Evolutionary conservation across 345 rosid species (phyloP).

Genomic region (Sapria himalayana): DNA sequence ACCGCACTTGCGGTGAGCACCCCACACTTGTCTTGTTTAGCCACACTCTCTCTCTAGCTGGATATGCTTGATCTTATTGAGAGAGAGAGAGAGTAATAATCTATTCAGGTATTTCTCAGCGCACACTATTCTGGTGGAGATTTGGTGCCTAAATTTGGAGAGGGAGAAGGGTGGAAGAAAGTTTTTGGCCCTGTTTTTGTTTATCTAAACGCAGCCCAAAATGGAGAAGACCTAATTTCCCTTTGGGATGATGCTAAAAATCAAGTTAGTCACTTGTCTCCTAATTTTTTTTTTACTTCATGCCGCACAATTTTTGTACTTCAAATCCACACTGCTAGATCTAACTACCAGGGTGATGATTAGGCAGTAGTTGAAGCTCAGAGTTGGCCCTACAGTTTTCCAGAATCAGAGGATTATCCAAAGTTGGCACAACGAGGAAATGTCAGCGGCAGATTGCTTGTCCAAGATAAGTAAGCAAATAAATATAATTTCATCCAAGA

Average conservation of each 20-base stretch:
- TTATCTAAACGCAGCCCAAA: conserved; percentile 43
- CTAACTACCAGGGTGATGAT: conserved; percentile 1
- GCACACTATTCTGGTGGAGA: conserved; percentile 77
- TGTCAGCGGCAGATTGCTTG: conserved; percentile 41
- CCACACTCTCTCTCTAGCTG: no score
- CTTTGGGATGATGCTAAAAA: conserved; percentile 84
- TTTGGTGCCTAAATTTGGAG: conserved; percentile 33
- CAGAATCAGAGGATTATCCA: conserved; percentile 69
- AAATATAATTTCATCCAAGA: not conserved
- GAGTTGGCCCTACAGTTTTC: conserved; percentile 83
- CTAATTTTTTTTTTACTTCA: not conserved
- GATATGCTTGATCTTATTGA: not conserved
- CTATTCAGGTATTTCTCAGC: conserved; percentile 55
- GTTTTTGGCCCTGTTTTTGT: conserved; percentile 82
- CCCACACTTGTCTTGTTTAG: not conserved
- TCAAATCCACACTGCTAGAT: not conserved
- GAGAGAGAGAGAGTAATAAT: no score
- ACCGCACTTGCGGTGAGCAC: conserved; percentile 49
- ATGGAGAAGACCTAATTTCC: conserved; percentile 35
- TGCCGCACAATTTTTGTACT: not conserved
- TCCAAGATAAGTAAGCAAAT: conserved; percentile 37
- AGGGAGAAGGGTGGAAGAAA: conserved; percentile 68
- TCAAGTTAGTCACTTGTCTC: conserved; percentile 35
- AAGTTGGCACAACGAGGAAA: conserved; percentile 51
- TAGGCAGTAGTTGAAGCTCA: conserved; percentile 51